Percentiles rank a stretch among this genome's conserved stretches.
phyloP scores from a whole-genome alignment of 2,329 filamentous ascomycete species.

The Xylariaceae sp. region DNA sequence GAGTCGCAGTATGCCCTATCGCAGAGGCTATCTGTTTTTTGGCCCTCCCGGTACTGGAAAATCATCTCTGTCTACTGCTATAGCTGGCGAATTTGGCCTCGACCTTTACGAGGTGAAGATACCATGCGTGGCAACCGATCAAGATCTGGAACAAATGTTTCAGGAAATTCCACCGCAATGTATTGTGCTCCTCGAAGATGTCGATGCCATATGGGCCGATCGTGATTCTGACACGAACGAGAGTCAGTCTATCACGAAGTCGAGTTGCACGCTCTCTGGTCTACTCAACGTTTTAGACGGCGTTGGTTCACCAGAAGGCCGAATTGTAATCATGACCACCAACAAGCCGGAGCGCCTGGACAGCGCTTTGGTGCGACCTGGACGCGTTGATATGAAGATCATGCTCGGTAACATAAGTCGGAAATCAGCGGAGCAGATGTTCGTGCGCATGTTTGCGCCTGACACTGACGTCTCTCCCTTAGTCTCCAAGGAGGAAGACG shows the following conservation, averaged over 20 bases:
- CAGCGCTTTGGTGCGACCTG: slow-evolving; percentile 63
- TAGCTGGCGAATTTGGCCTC: slow-evolving; percentile 58
- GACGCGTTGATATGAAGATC: slow-evolving; percentile 66
- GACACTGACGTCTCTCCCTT: slow-evolving; percentile 26
- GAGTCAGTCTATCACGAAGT: slow-evolving; percentile 31
- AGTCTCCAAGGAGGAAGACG: slow-evolving; percentile 1
- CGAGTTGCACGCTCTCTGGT: slow-evolving; percentile 61
- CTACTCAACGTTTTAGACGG: slow-evolving; percentile 70
- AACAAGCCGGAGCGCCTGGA: slow-evolving; percentile 67
- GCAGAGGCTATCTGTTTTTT: slow-evolving; percentile 49
- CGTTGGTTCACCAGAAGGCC: slow-evolving; percentile 67
- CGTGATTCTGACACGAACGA: slow-evolving; percentile 41
- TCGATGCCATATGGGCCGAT: slow-evolving; percentile 55
- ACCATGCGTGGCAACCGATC: slow-evolving; percentile 48
- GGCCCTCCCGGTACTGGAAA: slow-evolving; percentile 44
- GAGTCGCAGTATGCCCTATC: slow-evolving; percentile 68
- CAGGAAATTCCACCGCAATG: slow-evolving; percentile 58
- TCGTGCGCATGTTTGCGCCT: slow-evolving; percentile 44
- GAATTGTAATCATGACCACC: slow-evolving; percentile 71
- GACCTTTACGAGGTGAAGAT: slow-evolving; percentile 60
- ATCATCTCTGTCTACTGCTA: slow-evolving; percentile 55
- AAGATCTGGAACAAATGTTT: slow-evolving; percentile 56
- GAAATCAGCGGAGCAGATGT: slow-evolving; percentile 44
- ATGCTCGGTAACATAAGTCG: slow-evolving; percentile 46
- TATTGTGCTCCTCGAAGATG: slow-evolving; percentile 62